Evolutionary conservation across 305 asterid genomes (phyloP), one percentile per base, ranked within the genome.

Genomic region (Fraxinus greggii): DNA sequence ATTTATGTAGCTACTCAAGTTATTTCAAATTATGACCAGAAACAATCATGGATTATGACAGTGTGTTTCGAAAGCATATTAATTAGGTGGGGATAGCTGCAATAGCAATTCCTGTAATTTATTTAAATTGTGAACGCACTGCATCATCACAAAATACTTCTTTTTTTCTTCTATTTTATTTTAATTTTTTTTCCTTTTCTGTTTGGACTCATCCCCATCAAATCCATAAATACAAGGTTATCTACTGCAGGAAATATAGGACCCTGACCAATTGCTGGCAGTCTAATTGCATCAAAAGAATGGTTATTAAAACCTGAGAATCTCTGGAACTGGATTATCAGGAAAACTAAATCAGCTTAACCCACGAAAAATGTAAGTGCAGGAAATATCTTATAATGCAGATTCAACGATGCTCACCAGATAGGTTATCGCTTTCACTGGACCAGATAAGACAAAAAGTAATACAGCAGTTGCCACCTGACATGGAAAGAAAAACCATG

Each of bases 361-460:
- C 80, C 36, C 72, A 13, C 9, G 9, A 32, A 10, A 76, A 15
- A 70, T 35, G 69, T 42, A 79, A 67, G 40, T 45, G 65, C 40
- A 61, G 28, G 48, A 5, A 70, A 70, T 69, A 69, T 32, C 12
- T 31, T 70, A 70, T 31, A 31, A 17, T 32, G 45, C 76, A 31
- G 45, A 15, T 78, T 83, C 23, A 78, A 54, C 19, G 31, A 59
- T 15, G 82, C 97, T 91, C 87, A 96, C 99, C 94, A 93, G 82
- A 86, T 94, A 96, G 29, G 98, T 93, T 77, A 91, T 65, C 31
- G 99, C 97, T 89, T 96, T 96, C 85, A 94, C 98, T 3, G 98
- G 99, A 83, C 99, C 98, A 77, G 98, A 94, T 85, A 94, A 83
- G 83, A 94, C 95, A 45, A 96, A 91, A 88, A 96, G 86, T 35